Conservation (phyloP, 2,329 filamentous ascomycete species). For the Hysterium pulicare region DNA sequence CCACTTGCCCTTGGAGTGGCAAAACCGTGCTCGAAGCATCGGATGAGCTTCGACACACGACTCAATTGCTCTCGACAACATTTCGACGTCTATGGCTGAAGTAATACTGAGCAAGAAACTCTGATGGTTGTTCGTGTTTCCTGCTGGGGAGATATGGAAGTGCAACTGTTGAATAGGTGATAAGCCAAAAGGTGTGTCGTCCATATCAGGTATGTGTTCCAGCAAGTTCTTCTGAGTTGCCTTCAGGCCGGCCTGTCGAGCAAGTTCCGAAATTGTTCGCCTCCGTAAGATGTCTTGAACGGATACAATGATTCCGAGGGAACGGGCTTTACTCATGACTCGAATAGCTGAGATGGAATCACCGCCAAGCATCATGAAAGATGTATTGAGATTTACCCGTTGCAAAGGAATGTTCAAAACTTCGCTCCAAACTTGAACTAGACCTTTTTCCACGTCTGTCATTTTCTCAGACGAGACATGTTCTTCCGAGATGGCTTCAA, state of each 20-base stretch:
- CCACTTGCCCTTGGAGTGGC: neutral
- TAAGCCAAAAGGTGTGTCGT: slow-evolving; percentile 37
- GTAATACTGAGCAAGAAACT: slow-evolving; percentile 41
- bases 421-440: slow-evolving; percentile 4
- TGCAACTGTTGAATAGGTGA: slow-evolving; percentile 47
- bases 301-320: slow-evolving; percentile 35
- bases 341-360: slow-evolving; percentile 27
- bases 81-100: slow-evolving; percentile 15
- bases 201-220: slow-evolving; percentile 10
- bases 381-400: too few relatives aligned
- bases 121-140: slow-evolving; percentile 43
- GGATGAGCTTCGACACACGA: slow-evolving; percentile 26
- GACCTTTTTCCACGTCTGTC: slow-evolving; percentile 9
- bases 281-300: slow-evolving; percentile 44
- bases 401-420: neutral
- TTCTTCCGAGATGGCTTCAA: neutral
- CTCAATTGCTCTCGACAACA: slow-evolving; percentile 22
- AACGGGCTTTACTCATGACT: slow-evolving; percentile 40
- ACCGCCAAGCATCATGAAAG: slow-evolving; percentile 20
- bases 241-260: too few relatives aligned
- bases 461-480: slow-evolving; percentile 4
- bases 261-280: slow-evolving; percentile 35
- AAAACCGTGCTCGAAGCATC: slow-evolving; percentile 26
- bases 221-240: neutral
- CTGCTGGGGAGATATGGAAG: slow-evolving; percentile 25